Base-by-base conservation (phyloP, 2,329 filamentous ascomycete genomes). In the Juglanconis juglandina region DNA sequence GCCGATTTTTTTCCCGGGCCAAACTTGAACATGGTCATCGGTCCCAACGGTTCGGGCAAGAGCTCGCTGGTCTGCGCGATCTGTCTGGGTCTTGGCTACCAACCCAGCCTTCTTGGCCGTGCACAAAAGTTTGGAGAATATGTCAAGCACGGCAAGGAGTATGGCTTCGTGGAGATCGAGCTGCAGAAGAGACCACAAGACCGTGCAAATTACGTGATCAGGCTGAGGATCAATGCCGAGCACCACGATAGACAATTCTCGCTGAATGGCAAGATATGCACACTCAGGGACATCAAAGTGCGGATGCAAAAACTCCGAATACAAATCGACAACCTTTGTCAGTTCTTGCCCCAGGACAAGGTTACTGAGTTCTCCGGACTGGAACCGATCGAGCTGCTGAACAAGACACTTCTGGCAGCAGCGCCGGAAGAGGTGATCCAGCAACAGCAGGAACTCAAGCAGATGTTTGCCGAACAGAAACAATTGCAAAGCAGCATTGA, bases 11-110 rank as follows among this genome's bases (percentile, higher is more conserved):
- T 89, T 61, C 92, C 92, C 11, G 95, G 95, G 0, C 94, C 95
- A 1, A 94, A 91, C 71, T 75, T 99, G 69, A 99, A 99, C 72
- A 98, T 99, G 94, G 88, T 99, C 56, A 96, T 99, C 67, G 95
- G 95, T 0, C 95, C 95, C n/a, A 99, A 99, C 69, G 95, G 95
- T 39, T 98, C 95, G 0, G 95, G 95, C 58, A 99, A 99, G 76
- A 98, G 94, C 75, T 97, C 95, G 0, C 81, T 99, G 33, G 94
- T 99, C 48, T 99, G 95, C 75, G 95, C 95, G 49, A 96, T 99
- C 66, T 98, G 95, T 70, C 77, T 99, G 13, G 95, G 95, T 2
- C 78, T 99, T 33, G 95, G 95, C 52, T 97, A 89, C 80, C 84
- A 86, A 37, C 87, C 93, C 32, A 85, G 88, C 74, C 86, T 93